These are phyloP conservation scores for Tolypocladium pustulatum DNA, from an alignment of 2,329 filamentous ascomycete species.

Conservation along the genomic window DNA sequence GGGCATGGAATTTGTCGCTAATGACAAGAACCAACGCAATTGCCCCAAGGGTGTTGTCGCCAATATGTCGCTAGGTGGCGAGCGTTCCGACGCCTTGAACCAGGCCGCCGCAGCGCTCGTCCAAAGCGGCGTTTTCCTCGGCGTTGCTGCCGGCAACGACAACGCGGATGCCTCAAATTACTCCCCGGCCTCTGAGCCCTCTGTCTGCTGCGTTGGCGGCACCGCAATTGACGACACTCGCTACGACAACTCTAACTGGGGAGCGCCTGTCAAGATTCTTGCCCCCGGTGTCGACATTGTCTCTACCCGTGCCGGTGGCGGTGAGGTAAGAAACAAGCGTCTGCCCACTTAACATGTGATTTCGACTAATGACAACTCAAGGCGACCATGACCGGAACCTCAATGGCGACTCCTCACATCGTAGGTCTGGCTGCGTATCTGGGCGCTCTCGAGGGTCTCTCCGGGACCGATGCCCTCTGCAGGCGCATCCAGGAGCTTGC, in stretches of 20 bases:
- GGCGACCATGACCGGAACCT: slow-evolving; percentile 32
- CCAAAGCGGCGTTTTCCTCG: slow-evolving; percentile 32
- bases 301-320: slow-evolving; percentile 31
- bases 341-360: background rate
- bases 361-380: slow-evolving; percentile 5
- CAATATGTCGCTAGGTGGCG: slow-evolving; percentile 41
- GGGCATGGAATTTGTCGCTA: slow-evolving; percentile 27
- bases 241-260: slow-evolving; percentile 36
- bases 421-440: slow-evolving; percentile 24
- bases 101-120: slow-evolving; percentile 30
- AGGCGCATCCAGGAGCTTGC: slow-evolving; percentile 31
- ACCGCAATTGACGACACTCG: slow-evolving; percentile 22
- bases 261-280: slow-evolving; percentile 31
- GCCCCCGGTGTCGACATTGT: slow-evolving; percentile 31
- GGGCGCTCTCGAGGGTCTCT: slow-evolving; percentile 6
- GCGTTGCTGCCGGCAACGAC: slow-evolving; percentile 41
- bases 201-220: slow-evolving; percentile 37
- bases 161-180: slow-evolving; percentile 24
- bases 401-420: slow-evolving; percentile 34
- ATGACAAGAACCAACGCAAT: slow-evolving; percentile 19
- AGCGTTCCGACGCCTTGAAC: slow-evolving; percentile 31
- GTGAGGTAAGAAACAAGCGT: slow-evolving; percentile 10
- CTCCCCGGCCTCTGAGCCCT: slow-evolving; percentile 30
- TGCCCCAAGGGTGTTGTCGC: slow-evolving; percentile 32
- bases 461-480: slow-evolving; percentile 33